Base-by-base conservation (phyloP, 2,329 filamentous ascomycete genomes). In the Fusarium redolens region DNA sequence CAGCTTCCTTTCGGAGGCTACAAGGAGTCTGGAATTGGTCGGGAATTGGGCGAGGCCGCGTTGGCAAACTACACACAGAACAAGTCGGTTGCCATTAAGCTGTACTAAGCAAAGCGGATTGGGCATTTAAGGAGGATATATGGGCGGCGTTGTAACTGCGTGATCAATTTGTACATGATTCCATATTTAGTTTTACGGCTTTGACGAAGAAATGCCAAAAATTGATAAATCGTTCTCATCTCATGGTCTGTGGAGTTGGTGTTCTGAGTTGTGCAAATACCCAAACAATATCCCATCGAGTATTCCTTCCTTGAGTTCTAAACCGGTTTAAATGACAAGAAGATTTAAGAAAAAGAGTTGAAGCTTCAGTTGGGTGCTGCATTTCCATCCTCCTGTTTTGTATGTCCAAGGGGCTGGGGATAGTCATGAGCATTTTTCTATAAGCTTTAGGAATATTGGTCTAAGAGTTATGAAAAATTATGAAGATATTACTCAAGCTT, bases 21-120 rank as follows among this genome's bases (percentile, higher is more conserved):
- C 86, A 96, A 95, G 84, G 89, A 94, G 83, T 90, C 86, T 31
- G 93, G 94, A 69, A 92, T 95, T 64, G 93, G 93, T 48, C 90
- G 92, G 63, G 94, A 97, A 81, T 85, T 93, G 7, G 91, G 92
- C 70, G 90, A 92, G 85, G 89, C 88, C 47, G 91, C 90, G 4
- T 81, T 93, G 63, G 83, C 85, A 45, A 91, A 91, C 83, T 93
- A 93, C 82, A 92, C 89, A 17, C 88, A 93, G 81, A 89, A 85
- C 80, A 93, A 93, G 87, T 88, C 88, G 8, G 90, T 93, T 7
- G 84, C 85, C 35, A 89, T 92, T 79, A 84, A 78, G 65, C 65
- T 79, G 25, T 71, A 75, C 60, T 75, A 65, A 67, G 45, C 48
- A 68, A 68, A 65, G 50, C 54, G 67, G 65, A 63, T 25, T 40